These are phyloP conservation scores for Fraxinus sp. DNA, from an alignment of 305 asterid genomes.

Conservation along the genomic window DNA sequence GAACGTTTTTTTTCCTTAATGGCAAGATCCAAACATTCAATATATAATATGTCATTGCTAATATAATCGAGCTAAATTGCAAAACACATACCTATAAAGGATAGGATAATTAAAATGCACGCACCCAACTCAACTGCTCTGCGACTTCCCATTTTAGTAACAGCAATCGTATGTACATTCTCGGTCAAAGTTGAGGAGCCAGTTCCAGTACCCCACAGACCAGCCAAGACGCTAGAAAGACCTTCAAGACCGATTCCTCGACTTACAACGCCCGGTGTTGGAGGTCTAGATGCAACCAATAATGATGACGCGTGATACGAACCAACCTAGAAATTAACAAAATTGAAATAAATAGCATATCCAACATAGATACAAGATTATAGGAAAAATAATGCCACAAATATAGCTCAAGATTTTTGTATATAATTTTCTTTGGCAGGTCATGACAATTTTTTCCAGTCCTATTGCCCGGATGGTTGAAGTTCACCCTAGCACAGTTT, in stretches of 20 bases:
- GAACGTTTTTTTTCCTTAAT: neutral
- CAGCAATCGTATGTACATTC: conserved; percentile 97
- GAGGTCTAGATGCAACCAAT: conserved; percentile 96
- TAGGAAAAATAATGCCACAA: neutral
- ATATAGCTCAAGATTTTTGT: neutral
- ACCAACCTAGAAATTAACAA: conserved; percentile 60
- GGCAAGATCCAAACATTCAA: neutral
- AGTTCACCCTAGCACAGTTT: neutral
- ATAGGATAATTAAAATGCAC: conserved; percentile 61
- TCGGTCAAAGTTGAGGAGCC: conserved; percentile 94
- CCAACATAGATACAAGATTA: neutral
- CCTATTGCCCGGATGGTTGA: neutral
- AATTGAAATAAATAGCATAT: neutral
- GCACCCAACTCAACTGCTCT: conserved; percentile 92
- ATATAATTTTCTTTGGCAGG: neutral
- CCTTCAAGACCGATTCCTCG: conserved; percentile 99
- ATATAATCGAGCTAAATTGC: neutral
- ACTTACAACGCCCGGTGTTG: conserved; percentile 87
- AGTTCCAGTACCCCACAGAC: conserved; percentile 97
- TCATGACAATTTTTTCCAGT: neutral
- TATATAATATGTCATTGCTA: neutral
- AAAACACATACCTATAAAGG: conserved; percentile 65
- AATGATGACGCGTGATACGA: conserved; percentile 95
- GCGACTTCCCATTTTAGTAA: conserved; percentile 99
- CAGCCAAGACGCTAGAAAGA: conserved; percentile 84